A percentile compares a stretch with the other conserved stretches of the same genome.
phyloP scores from a whole-genome alignment of 169 alveolate genomes.

The Plasmodium inui region DNA sequence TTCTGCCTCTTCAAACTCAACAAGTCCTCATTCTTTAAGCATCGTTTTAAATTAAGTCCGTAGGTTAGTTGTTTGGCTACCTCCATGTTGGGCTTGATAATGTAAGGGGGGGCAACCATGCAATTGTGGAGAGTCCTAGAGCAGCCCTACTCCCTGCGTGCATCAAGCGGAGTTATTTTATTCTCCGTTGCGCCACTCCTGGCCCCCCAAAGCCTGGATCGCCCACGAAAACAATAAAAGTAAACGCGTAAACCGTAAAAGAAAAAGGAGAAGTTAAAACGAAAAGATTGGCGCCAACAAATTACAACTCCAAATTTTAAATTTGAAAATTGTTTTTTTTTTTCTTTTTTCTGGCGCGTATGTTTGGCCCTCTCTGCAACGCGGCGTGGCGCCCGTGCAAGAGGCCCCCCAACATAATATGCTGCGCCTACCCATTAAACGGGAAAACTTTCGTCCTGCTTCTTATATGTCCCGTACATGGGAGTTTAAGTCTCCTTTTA shows the following conservation, averaged over 20 bases:
- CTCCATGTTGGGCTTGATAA: constrained; percentile 16
- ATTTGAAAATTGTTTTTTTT: neutral
- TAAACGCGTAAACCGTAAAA: neutral
- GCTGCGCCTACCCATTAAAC: neutral
- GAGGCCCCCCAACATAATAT: neutral
- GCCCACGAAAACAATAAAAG: neutral
- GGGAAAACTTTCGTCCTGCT: neutral
- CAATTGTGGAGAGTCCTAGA: neutral
- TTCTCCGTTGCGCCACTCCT: neutral
- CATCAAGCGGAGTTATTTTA: neutral
- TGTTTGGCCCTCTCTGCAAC: neutral
- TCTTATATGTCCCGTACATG: neutral
- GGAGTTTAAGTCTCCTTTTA: neutral
- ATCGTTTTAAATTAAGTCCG: constrained; percentile 38
- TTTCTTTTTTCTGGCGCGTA: too few relatives aligned
- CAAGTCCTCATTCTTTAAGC: constrained; percentile 17
- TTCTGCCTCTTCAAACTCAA: constrained; percentile 59
- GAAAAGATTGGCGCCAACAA: neutral
- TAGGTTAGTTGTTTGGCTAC: constrained; percentile 28
- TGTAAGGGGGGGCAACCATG: neutral
- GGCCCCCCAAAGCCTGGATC: neutral
- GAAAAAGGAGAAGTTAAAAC: neutral
- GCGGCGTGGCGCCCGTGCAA: neutral
- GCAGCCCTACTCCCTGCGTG: neutral
- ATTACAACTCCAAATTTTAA: neutral